Evolutionary conservation across 208 protist species (phyloP), one percentile per base, ranked within the genome.

Genomic region (Trypanosoma melophagium): DNA sequence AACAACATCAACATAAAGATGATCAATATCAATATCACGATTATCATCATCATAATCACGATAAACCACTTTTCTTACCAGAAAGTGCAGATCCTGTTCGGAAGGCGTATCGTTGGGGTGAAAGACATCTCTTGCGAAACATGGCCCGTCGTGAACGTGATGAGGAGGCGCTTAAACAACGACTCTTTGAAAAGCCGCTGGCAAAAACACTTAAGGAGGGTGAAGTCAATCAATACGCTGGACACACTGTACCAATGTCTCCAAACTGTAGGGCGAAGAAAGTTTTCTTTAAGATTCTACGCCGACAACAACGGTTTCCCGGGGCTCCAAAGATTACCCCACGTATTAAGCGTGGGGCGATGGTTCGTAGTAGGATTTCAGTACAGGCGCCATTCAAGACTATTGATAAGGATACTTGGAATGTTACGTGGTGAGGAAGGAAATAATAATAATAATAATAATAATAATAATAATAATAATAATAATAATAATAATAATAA

Each of bases 391-490:
- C 71, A 17, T 95, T 93, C 66, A 70, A 77, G 47, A 83, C 81
- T 0, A 81, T 93, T 52, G 84, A 83, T 69, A 87, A 81, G 63
- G 82, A 90, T 60, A 76, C 86, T 25, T 95, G 89, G 89, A 95
- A 95, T 66, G 88, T 95, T n/a, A 86, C 79, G 3, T 95, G 89
- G 89, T 95, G 51, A 69, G 16, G 22, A 35, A 35, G 28, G 28
- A 35, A 35, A 35, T 35, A 35, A 7, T 5, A 35, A 35, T 35
- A 35, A 35, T 35, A 35, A 35, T 35, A 35, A 35, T 35, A 35
- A 35, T 35, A 35, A 35, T 35, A 5, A 5, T 35, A 35, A 35
- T 35, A 35, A 35, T 7, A 35, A 35, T 1, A 35, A 35, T 7
- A 35, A 35, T 7, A 35, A 35, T 7, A 35, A 5, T 1, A 35